Evolutionary conservation across 495 filamentous ascomycete genomes (phyloP).

Genomic region (Aspergillus nanangensis): DNA sequence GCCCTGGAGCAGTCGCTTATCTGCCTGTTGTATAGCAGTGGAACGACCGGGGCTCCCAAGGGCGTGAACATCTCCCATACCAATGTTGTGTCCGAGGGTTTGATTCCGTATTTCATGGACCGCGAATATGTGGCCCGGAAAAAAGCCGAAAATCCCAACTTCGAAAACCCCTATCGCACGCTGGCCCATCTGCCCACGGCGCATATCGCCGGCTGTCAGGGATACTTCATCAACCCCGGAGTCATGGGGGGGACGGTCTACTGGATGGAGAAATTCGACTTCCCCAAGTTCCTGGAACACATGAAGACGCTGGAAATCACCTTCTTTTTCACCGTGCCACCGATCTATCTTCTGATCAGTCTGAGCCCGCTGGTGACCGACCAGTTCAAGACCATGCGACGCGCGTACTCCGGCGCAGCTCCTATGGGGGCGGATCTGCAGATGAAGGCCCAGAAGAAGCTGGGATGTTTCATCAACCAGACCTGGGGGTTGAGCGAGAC

Average conservation of each 20-base stretch:
- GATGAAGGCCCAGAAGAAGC: slow-evolving; percentile 25
- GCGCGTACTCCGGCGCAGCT: slow-evolving; percentile 61
- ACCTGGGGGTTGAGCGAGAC: slow-evolving; percentile 72
- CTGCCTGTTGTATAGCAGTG: slow-evolving; percentile 28
- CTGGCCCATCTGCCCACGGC: slow-evolving; percentile 50
- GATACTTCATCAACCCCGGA: slow-evolving; percentile 37
- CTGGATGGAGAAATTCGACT: slow-evolving; percentile 48
- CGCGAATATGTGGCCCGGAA: slow-evolving; percentile 10
- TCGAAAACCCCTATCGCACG: slow-evolving; percentile 23
- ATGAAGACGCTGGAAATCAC: slow-evolving; percentile 40
- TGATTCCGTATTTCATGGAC: slow-evolving; percentile 20
- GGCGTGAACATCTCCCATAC: slow-evolving; percentile 32
- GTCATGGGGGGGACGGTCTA: slow-evolving; percentile 37
- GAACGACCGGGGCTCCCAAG: slow-evolving; percentile 39
- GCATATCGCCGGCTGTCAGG: slow-evolving; percentile 38
- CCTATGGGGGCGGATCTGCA: slow-evolving; percentile 66
- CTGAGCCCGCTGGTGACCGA: slow-evolving; percentile 46
- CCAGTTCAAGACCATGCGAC: slow-evolving; percentile 26
- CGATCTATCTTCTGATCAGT: slow-evolving; percentile 45
- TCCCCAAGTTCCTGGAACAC: slow-evolving; percentile 37
- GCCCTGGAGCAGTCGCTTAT: slow-evolving; percentile 21
- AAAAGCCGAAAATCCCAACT: slow-evolving; percentile 17
- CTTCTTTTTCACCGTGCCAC: slow-evolving; percentile 45
- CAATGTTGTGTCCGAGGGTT: slow-evolving; percentile 25
- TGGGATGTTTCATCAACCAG: slow-evolving; percentile 51